phyloP scores from a whole-genome alignment of 495 filamentous ascomycete genomes.

The Venustampulla echinocandica region DNA sequence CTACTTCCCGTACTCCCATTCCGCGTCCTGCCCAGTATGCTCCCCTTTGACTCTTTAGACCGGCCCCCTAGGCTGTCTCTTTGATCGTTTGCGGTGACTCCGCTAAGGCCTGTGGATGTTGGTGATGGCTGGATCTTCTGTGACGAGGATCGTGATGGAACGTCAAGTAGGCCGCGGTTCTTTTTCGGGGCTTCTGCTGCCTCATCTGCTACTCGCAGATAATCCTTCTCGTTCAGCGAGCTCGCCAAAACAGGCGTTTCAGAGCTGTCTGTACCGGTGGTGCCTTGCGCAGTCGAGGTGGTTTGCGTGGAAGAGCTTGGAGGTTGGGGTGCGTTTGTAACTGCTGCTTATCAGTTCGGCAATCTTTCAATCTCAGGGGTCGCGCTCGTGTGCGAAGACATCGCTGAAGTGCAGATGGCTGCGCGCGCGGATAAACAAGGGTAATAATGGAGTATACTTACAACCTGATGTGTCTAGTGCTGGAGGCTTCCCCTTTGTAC shows the following conservation, averaged over 20 bases:
- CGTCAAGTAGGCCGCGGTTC: constrained; percentile 53
- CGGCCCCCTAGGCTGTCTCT: constrained; percentile 51
- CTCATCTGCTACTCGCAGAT: constrained; percentile 32
- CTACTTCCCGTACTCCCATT: constrained; percentile 63
- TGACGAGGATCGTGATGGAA: constrained; percentile 62
- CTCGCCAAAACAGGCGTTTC: constrained; percentile 24
- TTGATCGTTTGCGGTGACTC: constrained; percentile 53
- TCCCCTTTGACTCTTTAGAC: constrained; percentile 56
- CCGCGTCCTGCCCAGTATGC: constrained; percentile 56
- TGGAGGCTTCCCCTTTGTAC: constrained; percentile 18
- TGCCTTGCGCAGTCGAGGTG: constrained; percentile 28
- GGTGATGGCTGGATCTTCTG: constrained; percentile 54
- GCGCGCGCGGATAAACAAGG: not conserved
- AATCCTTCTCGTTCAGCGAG: constrained; percentile 38
- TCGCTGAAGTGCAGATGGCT: not conserved
- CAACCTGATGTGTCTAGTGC: constrained; percentile 21
- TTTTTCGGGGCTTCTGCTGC: constrained; percentile 31
- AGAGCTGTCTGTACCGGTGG: constrained; percentile 30
- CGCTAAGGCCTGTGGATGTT: constrained; percentile 54
- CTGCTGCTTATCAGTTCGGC: constrained; percentile 15
- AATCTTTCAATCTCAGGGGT: constrained; percentile 5
- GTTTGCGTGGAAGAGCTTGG: constrained; percentile 23
- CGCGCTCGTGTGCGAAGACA: not conserved
- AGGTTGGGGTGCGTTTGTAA: constrained; percentile 20
- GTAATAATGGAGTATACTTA: constrained; percentile 9